Conservation (phyloP, 176 grass and related monocot genomes). For the Avena atlantica region DNA sequence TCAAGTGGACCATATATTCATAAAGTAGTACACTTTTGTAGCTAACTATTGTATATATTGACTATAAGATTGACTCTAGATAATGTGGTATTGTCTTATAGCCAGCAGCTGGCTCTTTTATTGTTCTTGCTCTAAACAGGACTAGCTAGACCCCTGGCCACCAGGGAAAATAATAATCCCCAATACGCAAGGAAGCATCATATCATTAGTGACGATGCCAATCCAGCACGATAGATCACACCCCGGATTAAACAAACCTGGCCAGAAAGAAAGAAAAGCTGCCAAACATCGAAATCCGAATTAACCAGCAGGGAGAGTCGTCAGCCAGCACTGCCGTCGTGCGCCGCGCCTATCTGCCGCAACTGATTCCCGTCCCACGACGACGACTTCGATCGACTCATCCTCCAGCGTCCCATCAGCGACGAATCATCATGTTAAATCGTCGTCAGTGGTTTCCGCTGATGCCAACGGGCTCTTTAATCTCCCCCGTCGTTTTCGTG, state of each 20-base stretch:
- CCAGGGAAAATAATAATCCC: no score
- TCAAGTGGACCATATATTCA: no score
- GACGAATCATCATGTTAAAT: slow-evolving; percentile 22
- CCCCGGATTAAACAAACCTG: neutral
- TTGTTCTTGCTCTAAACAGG: no score
- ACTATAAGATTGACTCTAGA: no score
- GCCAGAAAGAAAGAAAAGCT: neutral
- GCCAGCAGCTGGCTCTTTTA: no score
- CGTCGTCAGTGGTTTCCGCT: no score
- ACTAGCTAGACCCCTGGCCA: no score
- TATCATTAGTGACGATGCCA: neutral
- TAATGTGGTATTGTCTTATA: no score
- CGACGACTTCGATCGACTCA: neutral
- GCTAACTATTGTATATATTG: no score
- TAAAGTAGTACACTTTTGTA: no score
- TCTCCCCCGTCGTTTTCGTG: no score
- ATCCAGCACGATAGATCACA: neutral
- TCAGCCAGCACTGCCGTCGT: slow-evolving; percentile 42
- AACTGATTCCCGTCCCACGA: neutral
- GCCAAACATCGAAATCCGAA: slow-evolving; percentile 33
- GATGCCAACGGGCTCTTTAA: no score
- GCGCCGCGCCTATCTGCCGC: slow-evolving; percentile 26
- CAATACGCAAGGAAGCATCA: neutral
- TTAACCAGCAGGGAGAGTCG: neutral
- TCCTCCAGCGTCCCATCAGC: slow-evolving; percentile 21